Percentiles rank a stretch among this genome's conserved stretches.
Evolutionary conservation across 2,329 filamentous ascomycete genomes (phyloP).

Genomic region (Fusarium tuaranense): DNA sequence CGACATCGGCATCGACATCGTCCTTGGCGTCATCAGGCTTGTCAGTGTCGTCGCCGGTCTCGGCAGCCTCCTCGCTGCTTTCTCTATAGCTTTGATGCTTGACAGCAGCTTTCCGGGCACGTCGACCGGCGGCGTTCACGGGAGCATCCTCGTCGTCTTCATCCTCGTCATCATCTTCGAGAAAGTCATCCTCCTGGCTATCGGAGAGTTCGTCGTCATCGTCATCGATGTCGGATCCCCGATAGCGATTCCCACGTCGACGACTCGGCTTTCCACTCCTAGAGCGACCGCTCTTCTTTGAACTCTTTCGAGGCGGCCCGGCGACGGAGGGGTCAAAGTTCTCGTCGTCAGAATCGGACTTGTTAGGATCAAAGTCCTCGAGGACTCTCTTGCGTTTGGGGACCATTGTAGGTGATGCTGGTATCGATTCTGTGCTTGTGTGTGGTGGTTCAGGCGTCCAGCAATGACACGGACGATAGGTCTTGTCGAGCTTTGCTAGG

Average conservation of each 20-base stretch:
- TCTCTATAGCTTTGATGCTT: slow-evolving; percentile 62
- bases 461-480: slow-evolving; percentile 10
- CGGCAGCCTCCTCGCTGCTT: slow-evolving; percentile 56
- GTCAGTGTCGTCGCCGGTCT: slow-evolving; percentile 41
- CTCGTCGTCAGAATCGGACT: slow-evolving; percentile 74
- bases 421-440: neutral
- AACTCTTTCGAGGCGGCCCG: slow-evolving; percentile 53
- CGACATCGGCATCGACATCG: slow-evolving; percentile 33
- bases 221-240: slow-evolving; percentile 70
- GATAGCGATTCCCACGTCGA: slow-evolving; percentile 59
- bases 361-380: slow-evolving; percentile 73
- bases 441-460: slow-evolving; percentile 10
- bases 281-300: slow-evolving; percentile 57
- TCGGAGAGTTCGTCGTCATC: slow-evolving; percentile 69
- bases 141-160: slow-evolving; percentile 57
- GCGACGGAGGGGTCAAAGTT: slow-evolving; percentile 70
- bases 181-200: slow-evolving; percentile 63
- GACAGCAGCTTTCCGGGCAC: slow-evolving; percentile 60
- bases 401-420: slow-evolving; percentile 42
- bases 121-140: slow-evolving; percentile 61
- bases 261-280: slow-evolving; percentile 49
- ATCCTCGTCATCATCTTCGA: slow-evolving; percentile 58
- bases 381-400: slow-evolving; percentile 69
- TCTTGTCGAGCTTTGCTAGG: slow-evolving; percentile 24
- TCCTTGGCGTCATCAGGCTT: slow-evolving; percentile 48